Base-by-base conservation (phyloP, 345 rosid species). In the Lagerstroemia speciosa region DNA sequence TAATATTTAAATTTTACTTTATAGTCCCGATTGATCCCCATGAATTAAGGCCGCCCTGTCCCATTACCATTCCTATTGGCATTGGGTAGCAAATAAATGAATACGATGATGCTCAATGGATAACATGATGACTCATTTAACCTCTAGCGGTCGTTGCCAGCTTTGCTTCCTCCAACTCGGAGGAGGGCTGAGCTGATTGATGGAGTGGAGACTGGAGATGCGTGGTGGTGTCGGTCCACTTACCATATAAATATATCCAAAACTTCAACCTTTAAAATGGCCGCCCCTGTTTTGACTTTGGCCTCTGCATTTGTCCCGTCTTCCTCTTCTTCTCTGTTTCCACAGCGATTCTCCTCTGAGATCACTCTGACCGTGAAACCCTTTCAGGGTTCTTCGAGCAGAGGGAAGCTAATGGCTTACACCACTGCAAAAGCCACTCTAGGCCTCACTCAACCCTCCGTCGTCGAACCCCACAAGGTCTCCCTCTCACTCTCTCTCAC, bases 381-480 rank as follows among this genome's bases (percentile, higher is more conserved):
- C 40, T 48, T 58, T 30, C 63, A 2, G 34, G 63, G 63, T 27
- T 29, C 2, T n/a, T 12, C 31, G 36, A 16, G 30, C 60, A 66
- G 67, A 33, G 37, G 53, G 61, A 74, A 46, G 31, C 36, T 46
- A 63, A 70, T 75, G 70, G 67, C 78, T 66, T 67, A 69, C 69
- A 14, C 77, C n/a, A 30, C 57, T 48, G 24, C 69, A 17, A 52
- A 30, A 36, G 66, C 73, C 80, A 80, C 81, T 81, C 96, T 93
- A 60, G 98, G 97, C 57, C 94, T 91, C 77, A 86, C 97, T 76
- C 79, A 78, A 43, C 89, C 96, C 30, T 73, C 76, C 70, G 67
- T 74, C 66, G 48, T 77, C 67, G 85, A 86, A 3, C 67, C 69
- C 67, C 87, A 85, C 62, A 85, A 81, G 96, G 98, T 93, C 30